Conservation (phyloP, 805 yeast species). For the Maudiozyma pseudohumilis region DNA sequence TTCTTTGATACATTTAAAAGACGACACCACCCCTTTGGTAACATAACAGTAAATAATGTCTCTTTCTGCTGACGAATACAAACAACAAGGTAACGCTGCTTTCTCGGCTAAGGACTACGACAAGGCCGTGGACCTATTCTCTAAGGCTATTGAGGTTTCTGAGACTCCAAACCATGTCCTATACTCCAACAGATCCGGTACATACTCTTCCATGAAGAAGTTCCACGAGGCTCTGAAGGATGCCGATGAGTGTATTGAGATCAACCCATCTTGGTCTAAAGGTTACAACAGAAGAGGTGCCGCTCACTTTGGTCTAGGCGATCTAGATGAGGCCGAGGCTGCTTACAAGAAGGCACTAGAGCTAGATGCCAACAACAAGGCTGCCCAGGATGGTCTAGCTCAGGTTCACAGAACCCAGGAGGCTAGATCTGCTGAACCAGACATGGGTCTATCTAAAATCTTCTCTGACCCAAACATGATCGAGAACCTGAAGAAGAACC, state of each 20-base stretch:
- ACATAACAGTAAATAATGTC: background rate
- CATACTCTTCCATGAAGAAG: conserved; percentile 69
- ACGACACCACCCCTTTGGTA: no score
- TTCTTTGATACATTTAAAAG: no score
- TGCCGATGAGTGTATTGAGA: conserved; percentile 72
- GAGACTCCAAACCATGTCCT: conserved; percentile 82
- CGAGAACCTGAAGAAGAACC: conserved; percentile 66
- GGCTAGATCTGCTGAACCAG: conserved; percentile 46
- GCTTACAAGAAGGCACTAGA: conserved; percentile 72
- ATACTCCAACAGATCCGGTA: conserved; percentile 89
- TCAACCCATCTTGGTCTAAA: conserved; percentile 87
- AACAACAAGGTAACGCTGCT: conserved; percentile 89
- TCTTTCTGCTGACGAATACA: conserved; percentile 56
- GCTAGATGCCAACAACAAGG: conserved; percentile 69
- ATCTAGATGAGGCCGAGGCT: conserved; percentile 61
- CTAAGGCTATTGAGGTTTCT: conserved; percentile 80
- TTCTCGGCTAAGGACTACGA: conserved; percentile 79
- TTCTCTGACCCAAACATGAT: conserved; percentile 74
- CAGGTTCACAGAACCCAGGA: conserved; percentile 55
- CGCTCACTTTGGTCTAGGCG: conserved; percentile 80
- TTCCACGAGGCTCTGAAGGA: conserved; percentile 70
- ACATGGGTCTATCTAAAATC: conserved; percentile 65
- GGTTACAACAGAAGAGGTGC: conserved; percentile 92
- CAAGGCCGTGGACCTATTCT: conserved; percentile 69
- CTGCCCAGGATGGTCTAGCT: conserved; percentile 75